Base-by-base conservation (phyloP, 805 yeast genomes). In the Starmerella davenportii region DNA sequence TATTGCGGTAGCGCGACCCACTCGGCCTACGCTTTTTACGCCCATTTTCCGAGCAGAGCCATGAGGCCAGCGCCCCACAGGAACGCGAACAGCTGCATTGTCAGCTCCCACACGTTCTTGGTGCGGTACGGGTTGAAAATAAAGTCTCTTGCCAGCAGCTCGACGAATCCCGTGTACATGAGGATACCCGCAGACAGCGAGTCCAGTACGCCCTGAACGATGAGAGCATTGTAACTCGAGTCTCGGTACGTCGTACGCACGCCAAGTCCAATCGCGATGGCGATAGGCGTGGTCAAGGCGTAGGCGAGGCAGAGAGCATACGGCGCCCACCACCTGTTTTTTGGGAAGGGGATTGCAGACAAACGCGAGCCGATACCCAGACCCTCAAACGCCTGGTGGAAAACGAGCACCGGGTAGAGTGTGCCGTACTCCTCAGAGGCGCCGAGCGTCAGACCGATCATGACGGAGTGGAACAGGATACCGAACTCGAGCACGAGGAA, bases 381-480 rank as follows among this genome's bases (percentile, higher is more conserved):
- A 45, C 87, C 87, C 61, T 78, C 87, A 51, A 78, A 79, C 51
- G 73, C 64, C 57, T 78, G 87, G 57, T 78, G 87, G 65, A 77
- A 78, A 4, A 74, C 70, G 30, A 71, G 45, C 7, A 77, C 87
- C 36, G 73, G 62, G 51, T 74, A 77, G 34, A 78, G 61, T 4
- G 79, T 66, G 33, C 59, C 62, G 53, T 75, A 77, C 51, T 76
- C 74, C 34, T 75, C 78, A 9, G 74, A 54, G 17, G 72, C 69
- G 5, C 79, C 79, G 43, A 77, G 59, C 4, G 78, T 66, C 45
- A 77, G 62, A 32, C 87, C 87, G 45, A 78, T 68, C 58, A 78
- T 72, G 2, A 78, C 75, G 2, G 84, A 76, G 58, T 78, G 87
- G 63, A 78, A 75, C 14, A 77, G 54, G 32, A 77, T 66, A 43